Percentiles rank a stretch among this genome's conserved stretches.
These are phyloP conservation scores for Trebouxiophyceae sp. DNA, from an alignment of 163 green algal species.

Conservation along the genomic window DNA sequence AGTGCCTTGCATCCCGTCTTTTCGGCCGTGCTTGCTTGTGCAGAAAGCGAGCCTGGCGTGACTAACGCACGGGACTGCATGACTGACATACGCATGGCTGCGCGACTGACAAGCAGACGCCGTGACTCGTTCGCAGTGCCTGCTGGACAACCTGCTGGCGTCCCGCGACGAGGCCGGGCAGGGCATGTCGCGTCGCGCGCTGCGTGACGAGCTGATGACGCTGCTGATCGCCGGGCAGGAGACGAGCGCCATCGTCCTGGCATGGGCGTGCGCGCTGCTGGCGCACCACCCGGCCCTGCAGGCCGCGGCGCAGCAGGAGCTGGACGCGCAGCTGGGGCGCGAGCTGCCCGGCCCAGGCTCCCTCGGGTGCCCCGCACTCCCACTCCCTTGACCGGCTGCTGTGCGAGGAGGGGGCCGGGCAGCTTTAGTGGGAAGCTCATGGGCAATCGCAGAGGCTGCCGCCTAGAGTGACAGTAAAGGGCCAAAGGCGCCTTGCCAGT, in stretches of 20 bases:
- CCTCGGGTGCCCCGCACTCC: no score
- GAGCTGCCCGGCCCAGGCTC: no score
- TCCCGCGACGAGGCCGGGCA: conserved; percentile 31
- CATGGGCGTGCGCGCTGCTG: conserved; percentile 64
- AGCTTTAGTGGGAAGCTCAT: no score
- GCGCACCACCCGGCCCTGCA: conserved; percentile 57
- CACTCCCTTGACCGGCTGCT: no score
- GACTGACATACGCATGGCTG: not conserved
- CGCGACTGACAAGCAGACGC: no score
- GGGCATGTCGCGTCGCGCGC: conserved; percentile 47
- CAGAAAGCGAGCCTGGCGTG: not conserved
- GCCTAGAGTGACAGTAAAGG: no score
- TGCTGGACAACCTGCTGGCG: conserved; percentile 43
- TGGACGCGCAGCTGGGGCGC: no score
- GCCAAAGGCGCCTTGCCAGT: no score
- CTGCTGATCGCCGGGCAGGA: conserved; percentile 84
- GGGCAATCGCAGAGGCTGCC: no score
- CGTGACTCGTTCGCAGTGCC: conserved; percentile 26
- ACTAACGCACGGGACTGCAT: not conserved
- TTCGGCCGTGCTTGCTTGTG: not conserved
- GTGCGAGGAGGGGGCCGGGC: no score
- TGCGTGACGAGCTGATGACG: conserved; percentile 87
- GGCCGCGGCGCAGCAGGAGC: no score
- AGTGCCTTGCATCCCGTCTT: not conserved
- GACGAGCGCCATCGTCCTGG: conserved; percentile 77